Conservation (phyloP, 768 basidiomycete genomes). For the Boletus patriciae region DNA sequence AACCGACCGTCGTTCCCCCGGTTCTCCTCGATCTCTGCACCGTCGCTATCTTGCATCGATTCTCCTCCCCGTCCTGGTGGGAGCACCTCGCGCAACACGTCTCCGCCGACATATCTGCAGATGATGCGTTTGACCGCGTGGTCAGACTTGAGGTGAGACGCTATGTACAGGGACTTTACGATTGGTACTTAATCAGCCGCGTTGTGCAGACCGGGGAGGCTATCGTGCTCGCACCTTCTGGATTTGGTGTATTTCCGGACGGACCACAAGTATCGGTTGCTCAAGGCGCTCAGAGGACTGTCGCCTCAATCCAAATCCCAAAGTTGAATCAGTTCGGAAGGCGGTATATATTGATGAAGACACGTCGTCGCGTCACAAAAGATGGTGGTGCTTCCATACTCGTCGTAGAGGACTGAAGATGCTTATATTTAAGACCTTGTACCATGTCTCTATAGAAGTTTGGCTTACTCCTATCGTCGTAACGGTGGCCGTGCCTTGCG, state of each 20-base stretch:
- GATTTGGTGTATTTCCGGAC: conserved; percentile 45
- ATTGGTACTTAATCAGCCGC: background rate
- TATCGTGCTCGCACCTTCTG: conserved; percentile 66
- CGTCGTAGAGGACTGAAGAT: conserved; percentile 24
- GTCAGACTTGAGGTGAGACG: conserved; percentile 58
- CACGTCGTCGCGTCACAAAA: conserved; percentile 56
- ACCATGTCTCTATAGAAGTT: background rate
- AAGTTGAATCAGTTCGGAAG: conserved; percentile 54
- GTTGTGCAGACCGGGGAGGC: conserved; percentile 64
- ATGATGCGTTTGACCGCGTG: conserved; percentile 64
- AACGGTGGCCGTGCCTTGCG: background rate
- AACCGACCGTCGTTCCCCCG: conserved; percentile 71
- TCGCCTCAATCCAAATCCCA: conserved; percentile 16
- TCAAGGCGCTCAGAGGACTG: conserved; percentile 8
- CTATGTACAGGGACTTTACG: background rate
- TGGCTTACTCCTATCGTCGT: background rate
- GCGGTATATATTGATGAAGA: conserved; percentile 59
- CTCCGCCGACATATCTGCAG: conserved; percentile 56
- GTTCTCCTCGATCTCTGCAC: conserved; percentile 67
- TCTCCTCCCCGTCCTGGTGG: conserved; percentile 79
- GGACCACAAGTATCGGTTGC: background rate
- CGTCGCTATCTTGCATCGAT: conserved; percentile 65
- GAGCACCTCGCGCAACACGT: conserved; percentile 67
- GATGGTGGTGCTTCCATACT: conserved; percentile 68
- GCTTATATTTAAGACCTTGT: background rate